Percentiles rank a stretch among this genome's conserved stretches.
Conservation (phyloP, 768 basidiomycete genomes). For the Ephemerocybe angulata region DNA sequence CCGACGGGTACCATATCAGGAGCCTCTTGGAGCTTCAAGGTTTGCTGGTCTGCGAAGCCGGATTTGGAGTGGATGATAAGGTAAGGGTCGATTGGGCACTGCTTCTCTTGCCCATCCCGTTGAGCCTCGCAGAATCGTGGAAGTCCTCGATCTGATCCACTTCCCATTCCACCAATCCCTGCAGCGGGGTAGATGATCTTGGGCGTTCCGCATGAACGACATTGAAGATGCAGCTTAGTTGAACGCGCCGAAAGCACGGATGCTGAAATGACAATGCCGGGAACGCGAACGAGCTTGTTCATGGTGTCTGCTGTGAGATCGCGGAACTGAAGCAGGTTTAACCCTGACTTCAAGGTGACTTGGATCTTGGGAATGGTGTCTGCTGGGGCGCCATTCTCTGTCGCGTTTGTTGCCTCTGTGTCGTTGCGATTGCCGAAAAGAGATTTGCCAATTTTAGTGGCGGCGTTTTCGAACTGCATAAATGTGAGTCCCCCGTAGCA, state of each 20-base stretch:
- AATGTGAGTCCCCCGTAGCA: background rate
- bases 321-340: constrained; percentile 91
- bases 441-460: constrained; percentile 82
- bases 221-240: constrained; percentile 88
- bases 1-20: constrained; percentile 99
- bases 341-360: constrained; percentile 81
- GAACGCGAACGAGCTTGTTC: constrained; percentile 93
- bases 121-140: constrained; percentile 87
- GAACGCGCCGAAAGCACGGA: constrained; percentile 92
- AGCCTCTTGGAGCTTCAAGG: constrained; percentile 94
- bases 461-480: constrained; percentile 84
- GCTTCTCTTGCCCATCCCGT: constrained; percentile 79
- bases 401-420: constrained; percentile 17
- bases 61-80: constrained; percentile 94
- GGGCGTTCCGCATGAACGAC: constrained; percentile 81
- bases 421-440: constrained; percentile 52
- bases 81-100: constrained; percentile 95
- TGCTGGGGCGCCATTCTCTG: constrained; percentile 26
- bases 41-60: constrained; percentile 92
- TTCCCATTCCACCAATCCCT: constrained; percentile 83
- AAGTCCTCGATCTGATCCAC: constrained; percentile 78
- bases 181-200: constrained; percentile 75
- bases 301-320: constrained; percentile 92
- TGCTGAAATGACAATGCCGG: constrained; percentile 97
- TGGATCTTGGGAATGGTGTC: constrained; percentile 67